Evolutionary conservation across 768 basidiomycete genomes (phyloP).

Genomic region (Kwoniella shandongensis): DNA sequence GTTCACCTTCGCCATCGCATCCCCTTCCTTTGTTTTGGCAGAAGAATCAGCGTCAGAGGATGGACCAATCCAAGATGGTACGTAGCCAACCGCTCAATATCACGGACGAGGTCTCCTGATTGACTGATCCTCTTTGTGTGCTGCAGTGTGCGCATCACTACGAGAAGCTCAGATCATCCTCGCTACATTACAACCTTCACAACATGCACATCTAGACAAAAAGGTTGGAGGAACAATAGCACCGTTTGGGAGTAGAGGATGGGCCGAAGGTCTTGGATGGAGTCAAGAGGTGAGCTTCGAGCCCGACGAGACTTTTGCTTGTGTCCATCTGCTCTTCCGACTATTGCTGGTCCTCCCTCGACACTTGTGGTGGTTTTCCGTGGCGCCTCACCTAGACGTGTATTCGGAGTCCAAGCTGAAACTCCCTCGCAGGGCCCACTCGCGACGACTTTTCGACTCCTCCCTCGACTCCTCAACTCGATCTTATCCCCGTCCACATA

Average conservation of each 20-base stretch:
- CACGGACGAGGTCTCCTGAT: no score
- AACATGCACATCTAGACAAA: constrained; percentile 35
- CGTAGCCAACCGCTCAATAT: neutral
- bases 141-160: constrained; percentile 33
- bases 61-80: constrained; percentile 6
- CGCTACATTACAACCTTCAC: constrained; percentile 20
- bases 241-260: constrained; percentile 22
- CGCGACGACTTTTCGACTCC: constrained; percentile 35
- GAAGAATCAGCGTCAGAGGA: neutral
- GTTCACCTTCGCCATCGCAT: neutral
- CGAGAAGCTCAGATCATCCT: constrained; percentile 34
- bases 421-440: constrained; percentile 33
- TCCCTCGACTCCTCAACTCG: constrained; percentile 36
- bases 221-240: constrained; percentile 25
- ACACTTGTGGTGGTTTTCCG: no score
- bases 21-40: constrained; percentile 13
- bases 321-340: no score
- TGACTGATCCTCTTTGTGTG: neutral
- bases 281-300: constrained; percentile 36
- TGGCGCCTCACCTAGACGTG: no score
- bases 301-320: no score
- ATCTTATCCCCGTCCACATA: constrained; percentile 29
- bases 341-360: no score
- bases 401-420: neutral
- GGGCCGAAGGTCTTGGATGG: constrained; percentile 55